phyloP scores from a whole-genome alignment of 495 filamentous ascomycete genomes.

The Aspergillus indologenus region DNA sequence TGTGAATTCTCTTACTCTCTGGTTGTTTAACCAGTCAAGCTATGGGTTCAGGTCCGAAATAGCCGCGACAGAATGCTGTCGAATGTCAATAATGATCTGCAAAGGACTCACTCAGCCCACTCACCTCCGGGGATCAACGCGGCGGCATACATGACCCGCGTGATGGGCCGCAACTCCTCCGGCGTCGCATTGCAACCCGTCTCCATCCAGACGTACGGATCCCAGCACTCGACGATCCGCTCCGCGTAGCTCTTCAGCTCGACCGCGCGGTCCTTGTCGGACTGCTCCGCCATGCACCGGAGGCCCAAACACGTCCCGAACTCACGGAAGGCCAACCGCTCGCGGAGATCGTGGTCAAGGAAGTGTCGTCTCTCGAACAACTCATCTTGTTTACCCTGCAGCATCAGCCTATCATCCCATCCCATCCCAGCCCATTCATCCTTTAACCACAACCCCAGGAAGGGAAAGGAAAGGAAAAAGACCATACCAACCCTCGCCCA shows the following conservation, averaged over 20 bases:
- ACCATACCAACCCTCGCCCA: constrained; percentile 43
- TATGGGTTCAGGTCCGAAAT: constrained; percentile 35
- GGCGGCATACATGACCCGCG: constrained; percentile 63
- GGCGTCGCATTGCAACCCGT: constrained; percentile 31
- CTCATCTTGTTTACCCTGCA: too few species aligned
- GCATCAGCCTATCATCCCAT: too few species aligned
- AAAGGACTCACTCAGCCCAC: constrained; percentile 20
- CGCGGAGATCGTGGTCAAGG: constrained; percentile 37
- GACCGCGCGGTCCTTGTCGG: constrained; percentile 41
- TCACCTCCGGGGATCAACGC: constrained; percentile 61
- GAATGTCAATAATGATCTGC: neutral
- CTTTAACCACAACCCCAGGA: too few species aligned
- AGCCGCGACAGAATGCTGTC: constrained; percentile 37
- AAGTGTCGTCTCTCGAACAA: constrained; percentile 42
- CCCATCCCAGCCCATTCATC: too few species aligned
- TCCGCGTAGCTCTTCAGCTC: constrained; percentile 40
- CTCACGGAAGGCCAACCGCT: constrained; percentile 60
- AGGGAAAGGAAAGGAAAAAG: constrained; percentile 2
- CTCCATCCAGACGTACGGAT: constrained; percentile 41
- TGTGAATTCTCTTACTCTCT: too few species aligned
- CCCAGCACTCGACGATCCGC: constrained; percentile 52
- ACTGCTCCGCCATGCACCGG: constrained; percentile 43
- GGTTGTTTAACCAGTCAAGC: too few species aligned
- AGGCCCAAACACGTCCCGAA: constrained; percentile 60
- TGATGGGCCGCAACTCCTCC: constrained; percentile 56